Percentiles rank a stretch among this genome's conserved stretches.
phyloP scores from a whole-genome alignment of 352 stramenopile species.

The Pythium phragmitis region DNA sequence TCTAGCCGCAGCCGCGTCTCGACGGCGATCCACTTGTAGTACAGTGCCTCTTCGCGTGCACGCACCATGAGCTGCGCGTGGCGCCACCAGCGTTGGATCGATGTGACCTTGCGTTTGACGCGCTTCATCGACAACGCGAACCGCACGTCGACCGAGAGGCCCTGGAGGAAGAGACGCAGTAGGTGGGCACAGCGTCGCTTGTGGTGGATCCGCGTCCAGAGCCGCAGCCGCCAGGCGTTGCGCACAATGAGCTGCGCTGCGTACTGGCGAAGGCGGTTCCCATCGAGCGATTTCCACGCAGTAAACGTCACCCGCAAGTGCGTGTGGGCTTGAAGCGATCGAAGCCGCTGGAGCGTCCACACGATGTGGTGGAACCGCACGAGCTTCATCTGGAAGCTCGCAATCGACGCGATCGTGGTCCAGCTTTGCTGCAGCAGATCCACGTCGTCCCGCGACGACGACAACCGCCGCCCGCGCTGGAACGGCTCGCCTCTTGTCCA shows the following conservation, averaged over 20 bases:
- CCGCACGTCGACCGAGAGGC: conserved; percentile 56
- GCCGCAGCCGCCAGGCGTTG: conserved; percentile 39
- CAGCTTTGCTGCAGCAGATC: conserved; percentile 31
- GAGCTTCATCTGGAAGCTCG: conserved; percentile 42
- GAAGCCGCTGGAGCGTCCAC: conserved; percentile 27
- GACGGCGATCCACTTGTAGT: conserved; percentile 51
- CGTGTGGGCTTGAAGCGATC: conserved; percentile 29
- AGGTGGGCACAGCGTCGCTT: conserved; percentile 36
- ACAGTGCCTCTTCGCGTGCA: conserved; percentile 48
- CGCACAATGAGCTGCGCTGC: conserved; percentile 33
- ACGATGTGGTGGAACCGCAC: conserved; percentile 29
- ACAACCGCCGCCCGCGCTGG: too few species aligned
- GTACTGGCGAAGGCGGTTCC: conserved; percentile 25
- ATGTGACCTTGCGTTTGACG: conserved; percentile 46
- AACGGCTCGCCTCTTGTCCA: neutral
- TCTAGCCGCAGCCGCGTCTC: conserved; percentile 46
- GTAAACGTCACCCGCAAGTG: conserved; percentile 36
- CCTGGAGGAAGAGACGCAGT: conserved; percentile 43
- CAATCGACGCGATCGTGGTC: conserved; percentile 40
- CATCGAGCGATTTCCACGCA: conserved; percentile 41
- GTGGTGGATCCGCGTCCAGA: conserved; percentile 39
- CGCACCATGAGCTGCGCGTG: conserved; percentile 53
- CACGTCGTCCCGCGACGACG: conserved; percentile 7
- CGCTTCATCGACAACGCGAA: conserved; percentile 66
- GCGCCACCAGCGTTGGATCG: conserved; percentile 66